Base-by-base conservation (phyloP, 805 yeast genomes). In the Cyberlindnera galapagoensis region DNA sequence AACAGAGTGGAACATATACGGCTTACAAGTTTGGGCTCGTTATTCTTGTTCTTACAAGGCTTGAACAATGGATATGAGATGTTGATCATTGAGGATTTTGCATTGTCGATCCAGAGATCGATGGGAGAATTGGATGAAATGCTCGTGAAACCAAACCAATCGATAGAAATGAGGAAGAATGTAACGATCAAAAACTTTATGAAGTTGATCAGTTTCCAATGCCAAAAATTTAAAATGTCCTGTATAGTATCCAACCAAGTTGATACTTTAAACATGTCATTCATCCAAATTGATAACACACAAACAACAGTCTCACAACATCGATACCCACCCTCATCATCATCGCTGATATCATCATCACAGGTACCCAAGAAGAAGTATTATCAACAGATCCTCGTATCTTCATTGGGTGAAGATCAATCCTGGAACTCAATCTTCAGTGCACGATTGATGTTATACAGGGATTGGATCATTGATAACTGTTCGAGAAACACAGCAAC, bases 1-100 rank as follows among this genome's bases (percentile, higher is more conserved):
- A n/a, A n/a, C n/a, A n/a, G n/a, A n/a, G 22, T 38, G 8, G 18
- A 23, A 4, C 33, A 28, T 10, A 17, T 38, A 7, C 14, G 44
- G 15, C 18, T 44, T 2, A 28, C 30, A 12, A 32, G 39, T 12
- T 5, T 38, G 2, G 38, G 38, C 2, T 23, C 34, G 9, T 21
- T 46, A 7, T 44, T 35, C 23, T 14, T 46, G 3, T 46, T 39
- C 13, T 16, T 46, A 13, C 43, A 38, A 26, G 31, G 31, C 10
- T 18, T 33, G 3, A 29, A 33, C n/a, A 18, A 34, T 2, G 18
- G 13, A 2, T 44, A 36, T 29, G 44, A 38, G 2, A 31, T 50
- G 4, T 27, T 51, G 0, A 38, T 51, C 9, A 43, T 51, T 12
- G 55, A 51, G 10, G 54, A 49, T 21, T 30, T 47, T 18, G 44